Base-by-base conservation (phyloP, 805 yeast genomes). In the Candida schatavii region DNA sequence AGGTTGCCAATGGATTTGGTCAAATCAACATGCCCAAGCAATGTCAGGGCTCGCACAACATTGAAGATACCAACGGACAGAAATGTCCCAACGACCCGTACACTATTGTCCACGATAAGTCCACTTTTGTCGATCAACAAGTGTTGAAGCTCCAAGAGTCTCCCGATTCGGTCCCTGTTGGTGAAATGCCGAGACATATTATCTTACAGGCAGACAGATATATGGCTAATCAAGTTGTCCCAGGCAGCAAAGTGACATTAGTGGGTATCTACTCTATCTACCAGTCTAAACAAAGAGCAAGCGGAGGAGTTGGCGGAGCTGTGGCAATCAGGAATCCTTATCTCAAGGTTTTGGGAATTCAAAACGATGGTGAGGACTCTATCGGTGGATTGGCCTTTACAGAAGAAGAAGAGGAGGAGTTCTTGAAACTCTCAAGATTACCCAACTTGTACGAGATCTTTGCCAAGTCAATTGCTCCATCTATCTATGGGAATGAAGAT, bases 151-250 rank as follows among this genome's bases (percentile, higher is more conserved):
- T 93, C 43, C 99, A 93, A 63, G 99, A 93, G 61, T 75, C 93
- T n/a, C 97, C 98, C 10, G 99, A 93, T 61, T 87, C 87, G 83
- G 97, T 93, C 2, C 99, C 99, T 1, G 96, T 93, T 22, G 99
- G 99, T 51, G 99, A 93, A 67, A 84, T 93, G 88, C 99, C 99
- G 6, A 80, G 99, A 52, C 95, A 93, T 56, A 83, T 93, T 31
- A 58, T 88, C 44, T 72, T 93, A 48, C 85, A 93, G 33, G 88
- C 88, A 26, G 98, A 93, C 61, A 77, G 99, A 46, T 87, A 86
- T 53, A 70, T 93, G 58, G 85, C 97, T 21, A 93, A 93, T 66
- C 81, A 78, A 48, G 89, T 93, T 23, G 85, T 91, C 31, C 99
- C 99, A 0, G 99, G 99, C 20, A 87, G 95, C 0, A 74, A 97